Evolutionary conservation across 2,329 filamentous ascomycete genomes (phyloP).

Genomic region (Talaromyces marneffei): DNA sequence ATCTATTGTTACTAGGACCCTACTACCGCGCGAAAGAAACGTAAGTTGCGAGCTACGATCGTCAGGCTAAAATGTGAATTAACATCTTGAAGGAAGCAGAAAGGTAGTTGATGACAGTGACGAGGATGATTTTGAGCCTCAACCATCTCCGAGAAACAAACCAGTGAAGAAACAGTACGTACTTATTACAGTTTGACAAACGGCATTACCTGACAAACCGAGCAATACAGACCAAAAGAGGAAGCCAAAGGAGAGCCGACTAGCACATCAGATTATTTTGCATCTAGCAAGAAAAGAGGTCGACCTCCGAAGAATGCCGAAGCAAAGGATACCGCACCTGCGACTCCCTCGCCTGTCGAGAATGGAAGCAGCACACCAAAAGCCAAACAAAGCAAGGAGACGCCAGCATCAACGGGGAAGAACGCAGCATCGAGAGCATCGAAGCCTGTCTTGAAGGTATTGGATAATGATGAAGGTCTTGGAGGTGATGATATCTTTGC

Average conservation of each 20-base stretch:
- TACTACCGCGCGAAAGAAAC: slow-evolving; percentile 14
- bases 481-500: slow-evolving; percentile 78
- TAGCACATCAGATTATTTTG: slow-evolving; percentile 60
- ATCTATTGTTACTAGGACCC: slow-evolving; percentile 7
- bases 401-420: slow-evolving; percentile 15
- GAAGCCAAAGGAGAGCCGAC: slow-evolving; percentile 51
- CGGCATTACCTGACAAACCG: slow-evolving; percentile 10
- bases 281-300: slow-evolving; percentile 51
- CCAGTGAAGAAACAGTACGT: slow-evolving; percentile 46
- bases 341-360: slow-evolving; percentile 2
- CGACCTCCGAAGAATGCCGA: slow-evolving; percentile 33
- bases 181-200: slow-evolving; percentile 3
- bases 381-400: slow-evolving; percentile 42
- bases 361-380: slow-evolving; percentile 24
- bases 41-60: background rate
- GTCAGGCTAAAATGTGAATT: background rate
- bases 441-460: slow-evolving; percentile 28
- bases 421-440: slow-evolving; percentile 10
- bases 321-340: slow-evolving; percentile 18
- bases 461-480: slow-evolving; percentile 63
- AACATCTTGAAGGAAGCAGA: slow-evolving; percentile 41
- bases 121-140: slow-evolving; percentile 56
- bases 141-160: slow-evolving; percentile 33
- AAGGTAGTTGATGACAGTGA: slow-evolving; percentile 77
- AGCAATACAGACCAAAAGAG: slow-evolving; percentile 41